Evolutionary conservation across 2,329 filamentous ascomycete species (phyloP).

Genomic region (Myriosclerotinia duriaeana): DNA sequence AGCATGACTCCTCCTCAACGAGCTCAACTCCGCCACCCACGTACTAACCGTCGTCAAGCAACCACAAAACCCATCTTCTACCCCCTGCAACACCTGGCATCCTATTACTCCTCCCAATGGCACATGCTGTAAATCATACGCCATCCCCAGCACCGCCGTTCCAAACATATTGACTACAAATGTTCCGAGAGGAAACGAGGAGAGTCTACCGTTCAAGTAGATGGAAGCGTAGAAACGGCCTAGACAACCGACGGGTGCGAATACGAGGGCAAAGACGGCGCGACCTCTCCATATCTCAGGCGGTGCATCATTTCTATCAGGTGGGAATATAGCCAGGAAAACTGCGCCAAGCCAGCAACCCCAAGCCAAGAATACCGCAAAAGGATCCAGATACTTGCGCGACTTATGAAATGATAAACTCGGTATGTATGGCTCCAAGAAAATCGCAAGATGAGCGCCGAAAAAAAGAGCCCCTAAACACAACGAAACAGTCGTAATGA

Average conservation of each 20-base stretch:
- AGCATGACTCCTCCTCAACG: conserved; percentile 54
- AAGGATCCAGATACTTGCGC: conserved; percentile 62
- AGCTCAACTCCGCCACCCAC: conserved; percentile 61
- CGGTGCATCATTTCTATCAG: conserved; percentile 49
- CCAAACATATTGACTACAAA: conserved; percentile 80
- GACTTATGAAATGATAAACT: conserved; percentile 57
- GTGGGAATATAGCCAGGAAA: conserved; percentile 69
- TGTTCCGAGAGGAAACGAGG: conserved; percentile 79
- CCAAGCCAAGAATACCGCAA: conserved; percentile 63
- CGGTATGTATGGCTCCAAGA: conserved; percentile 57
- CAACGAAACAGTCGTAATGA: conserved; percentile 69
- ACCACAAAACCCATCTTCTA: conserved; percentile 68
- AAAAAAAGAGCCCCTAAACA: conserved; percentile 67
- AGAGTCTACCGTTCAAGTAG: conserved; percentile 64
- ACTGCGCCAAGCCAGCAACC: conserved; percentile 78
- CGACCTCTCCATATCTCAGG: conserved; percentile 70
- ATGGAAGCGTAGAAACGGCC: conserved; percentile 71
- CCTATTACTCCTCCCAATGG: conserved; percentile 54
- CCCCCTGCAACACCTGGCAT: conserved; percentile 66
- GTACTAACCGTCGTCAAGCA: conserved; percentile 66
- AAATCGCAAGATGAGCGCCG: conserved; percentile 73
- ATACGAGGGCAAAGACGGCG: conserved; percentile 73
- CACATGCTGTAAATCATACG: conserved; percentile 74
- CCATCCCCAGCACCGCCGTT: conserved; percentile 70
- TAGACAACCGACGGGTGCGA: conserved; percentile 78